A percentile compares a stretch with the other conserved stretches of the same genome.
Conservation (phyloP, 306 rosid species). For the Quercus agrifolia region DNA sequence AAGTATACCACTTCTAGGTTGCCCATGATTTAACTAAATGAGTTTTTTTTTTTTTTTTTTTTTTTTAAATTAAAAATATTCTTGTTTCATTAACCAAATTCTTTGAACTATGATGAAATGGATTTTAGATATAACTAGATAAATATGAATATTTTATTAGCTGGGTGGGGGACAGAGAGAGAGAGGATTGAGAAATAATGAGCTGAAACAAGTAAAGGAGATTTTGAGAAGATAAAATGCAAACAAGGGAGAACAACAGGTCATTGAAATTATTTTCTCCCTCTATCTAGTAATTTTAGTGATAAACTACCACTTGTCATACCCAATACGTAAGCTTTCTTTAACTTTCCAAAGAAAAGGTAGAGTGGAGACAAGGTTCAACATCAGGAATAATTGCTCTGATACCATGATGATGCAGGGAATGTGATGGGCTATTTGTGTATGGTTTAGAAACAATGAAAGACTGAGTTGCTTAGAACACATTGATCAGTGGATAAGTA, state of each 20-base stretch:
- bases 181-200: not conserved
- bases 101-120: not conserved
- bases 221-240: not conserved
- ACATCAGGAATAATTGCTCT: too few species aligned
- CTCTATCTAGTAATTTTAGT: not conserved
- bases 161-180: not conserved
- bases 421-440: too few species aligned
- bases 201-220: not conserved
- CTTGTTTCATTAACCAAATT: not conserved
- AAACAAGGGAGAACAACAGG: not conserved
- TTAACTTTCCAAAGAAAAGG: too few species aligned
- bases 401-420: too few species aligned
- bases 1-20: not conserved
- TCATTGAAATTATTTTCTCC: not conserved
- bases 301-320: too few species aligned
- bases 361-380: too few species aligned
- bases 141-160: not conserved
- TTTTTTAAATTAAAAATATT: not conserved
- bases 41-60: not conserved
- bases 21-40: not conserved
- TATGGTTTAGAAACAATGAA: too few species aligned
- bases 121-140: not conserved
- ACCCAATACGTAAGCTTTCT: too few species aligned
- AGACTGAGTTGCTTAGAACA: too few species aligned
- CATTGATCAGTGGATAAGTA: too few species aligned